Evolutionary conservation across 352 stramenopile species (phyloP).

Genomic region (Phytophthora capsici): DNA sequence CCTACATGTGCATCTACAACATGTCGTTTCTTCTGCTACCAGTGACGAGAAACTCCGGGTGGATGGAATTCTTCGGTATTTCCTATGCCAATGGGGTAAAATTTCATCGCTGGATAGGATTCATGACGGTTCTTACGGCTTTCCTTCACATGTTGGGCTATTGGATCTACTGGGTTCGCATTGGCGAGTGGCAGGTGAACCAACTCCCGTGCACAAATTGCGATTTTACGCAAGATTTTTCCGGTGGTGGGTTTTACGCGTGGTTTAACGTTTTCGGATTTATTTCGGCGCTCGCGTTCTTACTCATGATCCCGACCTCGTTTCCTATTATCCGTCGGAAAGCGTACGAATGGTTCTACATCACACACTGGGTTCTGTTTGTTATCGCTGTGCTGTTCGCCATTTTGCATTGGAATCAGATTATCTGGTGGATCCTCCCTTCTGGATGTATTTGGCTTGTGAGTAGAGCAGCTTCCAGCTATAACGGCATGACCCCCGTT

Average conservation of each 20-base stretch:
- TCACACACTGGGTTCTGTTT: neutral
- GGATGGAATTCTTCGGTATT: neutral
- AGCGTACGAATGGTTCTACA: neutral
- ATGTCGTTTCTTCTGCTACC: neutral
- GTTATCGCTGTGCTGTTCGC: neutral
- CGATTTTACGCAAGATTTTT: neutral
- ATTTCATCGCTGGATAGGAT: neutral
- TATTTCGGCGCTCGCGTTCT: neutral
- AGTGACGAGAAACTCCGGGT: neutral
- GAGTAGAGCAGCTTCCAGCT: neutral
- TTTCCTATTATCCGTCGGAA: neutral
- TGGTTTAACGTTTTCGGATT: neutral
- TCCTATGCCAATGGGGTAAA: neutral
- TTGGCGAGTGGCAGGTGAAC: neutral
- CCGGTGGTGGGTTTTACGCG: neutral
- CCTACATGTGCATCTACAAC: slow-evolving; percentile 2
- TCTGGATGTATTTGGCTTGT: neutral
- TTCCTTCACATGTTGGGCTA: slow-evolving; percentile 1
- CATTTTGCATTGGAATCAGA: slow-evolving; percentile 1
- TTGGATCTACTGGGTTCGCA: neutral
- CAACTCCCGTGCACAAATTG: neutral
- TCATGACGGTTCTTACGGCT: neutral
- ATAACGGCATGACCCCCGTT: neutral
- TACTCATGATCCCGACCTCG: neutral
- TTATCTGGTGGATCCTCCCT: neutral